A percentile compares a stretch with the other conserved stretches of the same genome.
These are phyloP conservation scores for Mortierella claussenii DNA, from an alignment of 192 early-diverging fungal species.

Conservation along the genomic window DNA sequence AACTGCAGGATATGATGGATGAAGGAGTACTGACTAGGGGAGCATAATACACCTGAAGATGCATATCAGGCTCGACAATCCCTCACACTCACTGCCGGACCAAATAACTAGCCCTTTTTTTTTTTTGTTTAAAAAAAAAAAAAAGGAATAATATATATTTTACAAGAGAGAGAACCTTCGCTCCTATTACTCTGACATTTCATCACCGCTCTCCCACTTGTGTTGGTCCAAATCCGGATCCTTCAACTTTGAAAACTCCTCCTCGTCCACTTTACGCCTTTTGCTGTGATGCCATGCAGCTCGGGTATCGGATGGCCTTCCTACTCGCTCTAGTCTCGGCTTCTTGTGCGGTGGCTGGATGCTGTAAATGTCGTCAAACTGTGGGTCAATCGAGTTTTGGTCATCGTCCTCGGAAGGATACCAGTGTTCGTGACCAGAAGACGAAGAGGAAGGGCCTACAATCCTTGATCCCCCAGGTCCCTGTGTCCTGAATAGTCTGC, in stretches of 20 bases:
- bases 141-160: background rate
- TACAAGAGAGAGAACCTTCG: background rate
- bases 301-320: constrained; percentile 33
- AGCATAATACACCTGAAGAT: no score
- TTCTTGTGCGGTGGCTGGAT: constrained; percentile 44
- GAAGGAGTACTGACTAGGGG: no score
- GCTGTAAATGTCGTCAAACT: constrained; percentile 47
- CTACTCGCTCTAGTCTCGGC: constrained; percentile 32
- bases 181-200: constrained; percentile 47
- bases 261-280: constrained; percentile 27
- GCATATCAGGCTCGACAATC: no score
- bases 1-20: no score
- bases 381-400: constrained; percentile 25
- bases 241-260: constrained; percentile 27
- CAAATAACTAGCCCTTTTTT: no score
- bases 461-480: background rate
- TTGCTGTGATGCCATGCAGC: constrained; percentile 48
- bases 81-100: no score
- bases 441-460: no score
- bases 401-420: constrained; percentile 14
- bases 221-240: background rate
- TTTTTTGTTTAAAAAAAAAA: no score
- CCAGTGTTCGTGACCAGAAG: background rate
- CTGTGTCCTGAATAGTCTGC: constrained; percentile 34
- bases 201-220: constrained; percentile 26